Evolutionary conservation across 1,284 basidiomycete species (phyloP).

Genomic region (Fomitopsis palustris): DNA sequence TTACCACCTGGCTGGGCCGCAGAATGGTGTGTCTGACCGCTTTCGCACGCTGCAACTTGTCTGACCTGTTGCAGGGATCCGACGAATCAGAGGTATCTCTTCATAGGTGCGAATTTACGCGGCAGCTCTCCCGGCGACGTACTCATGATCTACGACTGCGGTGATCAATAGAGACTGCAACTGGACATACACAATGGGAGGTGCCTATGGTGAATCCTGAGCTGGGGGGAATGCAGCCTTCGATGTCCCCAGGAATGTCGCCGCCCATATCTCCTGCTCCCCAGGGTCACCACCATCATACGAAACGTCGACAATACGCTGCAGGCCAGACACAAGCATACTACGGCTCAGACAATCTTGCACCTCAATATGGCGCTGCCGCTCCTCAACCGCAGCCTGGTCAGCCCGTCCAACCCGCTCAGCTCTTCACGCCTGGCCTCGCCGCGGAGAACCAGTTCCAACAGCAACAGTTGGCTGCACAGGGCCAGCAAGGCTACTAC

Average conservation of each 20-base stretch:
- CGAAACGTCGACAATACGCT: slow-evolving; percentile 87
- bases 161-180: slow-evolving; percentile 41
- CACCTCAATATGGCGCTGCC: slow-evolving; percentile 36
- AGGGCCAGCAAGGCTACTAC: slow-evolving; percentile 45
- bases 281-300: slow-evolving; percentile 29
- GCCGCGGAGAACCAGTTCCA: slow-evolving; percentile 63
- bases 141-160: neutral
- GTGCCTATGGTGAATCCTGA: slow-evolving; percentile 33
- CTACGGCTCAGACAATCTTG: slow-evolving; percentile 51
- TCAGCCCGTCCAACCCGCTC: slow-evolving; percentile 46
- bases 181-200: slow-evolving; percentile 68
- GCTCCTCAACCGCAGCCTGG: slow-evolving; percentile 15
- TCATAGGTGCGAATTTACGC: slow-evolving; percentile 54
- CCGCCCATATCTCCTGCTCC: slow-evolving; percentile 38
- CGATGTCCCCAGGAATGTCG: slow-evolving; percentile 6
- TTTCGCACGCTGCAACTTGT: slow-evolving; percentile 7
- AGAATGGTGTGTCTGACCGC: slow-evolving; percentile 66
- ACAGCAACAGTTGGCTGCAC: slow-evolving; percentile 42
- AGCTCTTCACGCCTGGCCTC: slow-evolving; percentile 86
- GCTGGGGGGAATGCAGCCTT: slow-evolving; percentile 30
- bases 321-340: slow-evolving; percentile 87
- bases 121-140: neutral
- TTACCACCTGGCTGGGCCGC: slow-evolving; percentile 88
- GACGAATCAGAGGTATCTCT: slow-evolving; percentile 79
- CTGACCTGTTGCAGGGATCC: slow-evolving; percentile 60